These are phyloP conservation scores for Citropsis articulata DNA, from an alignment of 345 rosid genomes.

Conservation along the genomic window DNA sequence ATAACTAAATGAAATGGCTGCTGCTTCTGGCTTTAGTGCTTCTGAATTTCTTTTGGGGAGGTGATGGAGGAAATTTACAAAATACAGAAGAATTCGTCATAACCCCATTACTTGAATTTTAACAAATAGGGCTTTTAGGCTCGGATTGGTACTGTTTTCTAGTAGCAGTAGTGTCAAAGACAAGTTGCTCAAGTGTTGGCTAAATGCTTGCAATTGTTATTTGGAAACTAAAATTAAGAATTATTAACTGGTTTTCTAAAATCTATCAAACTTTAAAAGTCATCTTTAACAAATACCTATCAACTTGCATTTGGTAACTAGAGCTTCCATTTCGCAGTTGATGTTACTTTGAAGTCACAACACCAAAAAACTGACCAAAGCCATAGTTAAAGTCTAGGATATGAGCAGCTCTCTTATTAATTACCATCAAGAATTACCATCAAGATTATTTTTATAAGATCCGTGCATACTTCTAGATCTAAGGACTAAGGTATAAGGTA, in stretches of 20 bases:
- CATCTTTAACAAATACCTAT: not conserved
- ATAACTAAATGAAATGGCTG: not conserved
- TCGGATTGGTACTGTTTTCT: not conserved
- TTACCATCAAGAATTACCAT: too few species aligned
- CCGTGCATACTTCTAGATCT: too few species aligned
- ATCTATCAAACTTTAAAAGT: not conserved
- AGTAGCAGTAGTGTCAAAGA: not conserved
- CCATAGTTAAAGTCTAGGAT: too few species aligned
- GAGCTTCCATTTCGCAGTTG: too few species aligned
- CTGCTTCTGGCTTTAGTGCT: not conserved
- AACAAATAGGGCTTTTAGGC: not conserved
- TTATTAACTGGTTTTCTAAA: too few species aligned
- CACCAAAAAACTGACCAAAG: too few species aligned
- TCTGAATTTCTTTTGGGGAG: not conserved
- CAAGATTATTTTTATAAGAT: too few species aligned
- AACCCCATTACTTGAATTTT: not conserved
- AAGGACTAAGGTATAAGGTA: too few species aligned
- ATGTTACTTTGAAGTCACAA: too few species aligned
- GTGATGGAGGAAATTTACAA: not conserved
- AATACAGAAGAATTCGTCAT: not conserved
- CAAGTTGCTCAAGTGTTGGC: not conserved
- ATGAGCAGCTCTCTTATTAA: too few species aligned
- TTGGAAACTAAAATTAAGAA: not conserved
- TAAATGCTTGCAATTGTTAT: too few species aligned
- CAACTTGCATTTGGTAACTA: not conserved